phyloP scores from a whole-genome alignment of 2,329 filamentous ascomycete species.

The Periconia macrospinosa region DNA sequence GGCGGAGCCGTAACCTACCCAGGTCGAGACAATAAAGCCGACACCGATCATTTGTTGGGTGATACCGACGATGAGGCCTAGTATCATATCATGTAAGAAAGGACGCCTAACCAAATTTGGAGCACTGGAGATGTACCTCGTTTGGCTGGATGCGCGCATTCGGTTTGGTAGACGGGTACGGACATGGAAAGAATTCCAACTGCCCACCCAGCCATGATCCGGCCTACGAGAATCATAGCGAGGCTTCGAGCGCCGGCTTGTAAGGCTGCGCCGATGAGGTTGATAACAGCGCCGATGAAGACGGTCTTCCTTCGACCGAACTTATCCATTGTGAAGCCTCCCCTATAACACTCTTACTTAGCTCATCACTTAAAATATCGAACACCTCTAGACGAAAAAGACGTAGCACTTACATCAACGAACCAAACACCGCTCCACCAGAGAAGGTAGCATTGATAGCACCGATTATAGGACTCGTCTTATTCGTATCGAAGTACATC shows the following conservation, averaged over 20 bases:
- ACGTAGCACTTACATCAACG: conserved; percentile 45
- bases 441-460: conserved; percentile 67
- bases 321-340: conserved; percentile 62
- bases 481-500: conserved; percentile 57
- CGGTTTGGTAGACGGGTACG: conserved; percentile 66
- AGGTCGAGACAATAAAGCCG: conserved; percentile 59
- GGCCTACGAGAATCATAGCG: conserved; percentile 60
- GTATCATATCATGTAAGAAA: background rate
- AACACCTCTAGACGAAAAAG: background rate
- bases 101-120: background rate
- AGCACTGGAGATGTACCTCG: conserved; percentile 29
- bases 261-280: conserved; percentile 60
- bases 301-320: conserved; percentile 64
- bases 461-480: conserved; percentile 57
- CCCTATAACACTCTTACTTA: conserved; percentile 26
- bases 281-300: conserved; percentile 61
- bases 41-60: conserved; percentile 61
- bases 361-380: background rate
- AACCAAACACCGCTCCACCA: conserved; percentile 59
- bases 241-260: conserved; percentile 61
- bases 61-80: conserved; percentile 57
- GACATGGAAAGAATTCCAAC: conserved; percentile 62
- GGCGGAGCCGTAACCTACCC: conserved; percentile 52
- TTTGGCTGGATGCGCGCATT: conserved; percentile 61
- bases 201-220: conserved; percentile 61